Evolutionary conservation across 441 rosid genomes (phyloP).

Genomic region (Flueggea neowawraea): DNA sequence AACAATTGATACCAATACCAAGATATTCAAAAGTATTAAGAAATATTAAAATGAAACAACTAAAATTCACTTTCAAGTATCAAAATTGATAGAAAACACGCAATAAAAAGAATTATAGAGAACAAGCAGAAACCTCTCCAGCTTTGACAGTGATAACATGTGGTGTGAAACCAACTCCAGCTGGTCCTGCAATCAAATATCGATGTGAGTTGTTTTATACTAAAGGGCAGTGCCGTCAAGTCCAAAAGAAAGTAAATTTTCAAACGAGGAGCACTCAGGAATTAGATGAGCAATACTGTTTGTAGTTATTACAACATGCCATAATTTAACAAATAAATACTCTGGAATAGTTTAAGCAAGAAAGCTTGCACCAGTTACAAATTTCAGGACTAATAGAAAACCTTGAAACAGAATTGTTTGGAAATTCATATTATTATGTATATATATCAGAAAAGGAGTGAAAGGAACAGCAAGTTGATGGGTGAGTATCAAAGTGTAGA

Average conservation of each 20-base stretch:
- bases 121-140: slow-evolving; percentile 70
- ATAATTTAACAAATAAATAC: no score
- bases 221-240: background rate
- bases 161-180: slow-evolving; percentile 75
- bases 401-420: background rate
- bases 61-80: background rate
- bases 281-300: no score
- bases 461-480: no score
- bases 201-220: slow-evolving; percentile 9
- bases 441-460: background rate
- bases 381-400: background rate
- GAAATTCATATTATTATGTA: background rate
- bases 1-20: background rate
- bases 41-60: background rate
- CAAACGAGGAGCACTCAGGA: background rate
- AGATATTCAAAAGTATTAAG: background rate
- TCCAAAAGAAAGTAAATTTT: background rate
- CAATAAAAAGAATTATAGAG: slow-evolving; percentile 15
- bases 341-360: background rate
- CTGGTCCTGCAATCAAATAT: slow-evolving; percentile 52
- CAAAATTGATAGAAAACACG: background rate
- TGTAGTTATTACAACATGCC: no score
- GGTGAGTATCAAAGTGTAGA: no score
- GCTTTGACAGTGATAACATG: slow-evolving; percentile 72
- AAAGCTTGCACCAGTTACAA: background rate